Evolutionary conservation across 2,329 filamentous ascomycete species (phyloP), one percentile per base, ranked within the genome.

Genomic region (Epichloe aotearoae): DNA sequence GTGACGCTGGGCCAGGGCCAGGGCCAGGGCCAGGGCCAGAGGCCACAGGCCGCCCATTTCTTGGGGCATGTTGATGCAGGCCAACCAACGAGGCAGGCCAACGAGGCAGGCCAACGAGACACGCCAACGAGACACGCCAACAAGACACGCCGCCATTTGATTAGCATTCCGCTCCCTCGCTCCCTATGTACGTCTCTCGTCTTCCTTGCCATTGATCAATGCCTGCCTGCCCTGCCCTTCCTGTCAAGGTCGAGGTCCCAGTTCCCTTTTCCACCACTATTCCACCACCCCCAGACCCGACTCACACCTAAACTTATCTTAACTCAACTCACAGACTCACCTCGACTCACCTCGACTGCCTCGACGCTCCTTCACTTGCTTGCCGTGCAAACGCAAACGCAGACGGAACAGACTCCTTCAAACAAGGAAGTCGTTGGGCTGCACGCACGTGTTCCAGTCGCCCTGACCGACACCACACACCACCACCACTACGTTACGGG

Each of bases 101-200:
- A 26, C 23, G 23, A 26, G 23, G 3, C 23, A 56, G 53, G 23
- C 23, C 23, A 7, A 8, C 23, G 7, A 26, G 7, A 1, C 26
- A 56, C 56, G 54, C 53, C 26, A 26, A 26, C 26, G 26, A 26
- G 2, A 8, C 26, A 56, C 55, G 26, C 23, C 23, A 26, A 8
- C 23, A 6, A 26, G 23, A 8, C 23, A 56, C 56, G 54, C 53
- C 14, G 50, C 46, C 47, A 52, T 49, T 54, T 53, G 49, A 52
- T 52, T 54, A 45, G 51, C 55, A 52, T 54, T 53, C 50, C 50
- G 43, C 55, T 47, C 52, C 50, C 50, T 20, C 49, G 14, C 19
- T 20, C 23, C 46, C 33, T 26, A n/a, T n/a, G n/a, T n/a, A n/a
- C n/a, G n/a, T 19, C 40, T 15, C 20, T 23, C 15, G 20, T 11